Evolutionary conservation across 345 rosid genomes (phyloP), one percentile per base, ranked within the genome.

Genomic region (Citrus cavaleriei): DNA sequence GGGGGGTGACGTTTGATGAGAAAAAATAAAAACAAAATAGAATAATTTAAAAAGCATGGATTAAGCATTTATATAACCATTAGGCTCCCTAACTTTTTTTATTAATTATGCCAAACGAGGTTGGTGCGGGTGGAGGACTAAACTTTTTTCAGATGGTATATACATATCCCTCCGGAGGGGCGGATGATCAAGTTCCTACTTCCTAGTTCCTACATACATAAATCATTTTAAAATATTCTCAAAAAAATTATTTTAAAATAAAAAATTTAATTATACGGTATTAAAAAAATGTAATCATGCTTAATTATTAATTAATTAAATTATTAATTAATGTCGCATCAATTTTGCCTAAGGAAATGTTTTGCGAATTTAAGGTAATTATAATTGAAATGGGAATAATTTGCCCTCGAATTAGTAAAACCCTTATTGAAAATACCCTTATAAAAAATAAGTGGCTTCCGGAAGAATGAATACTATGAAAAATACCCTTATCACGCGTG

Each of bases 1-100:
- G 59, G 64, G 64, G 64, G 30, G 46, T 40, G 73, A 72, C 21
- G 49, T 27, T 34, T 28, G 84, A 84, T 60, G 68, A 19, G 30
- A 68, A 70, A 70, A 35, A 51, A 61, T 46, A 46, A 46, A 3
- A 40, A 40, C 46, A 40, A 40, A 40, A 10, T 40, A 40, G 2
- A 46, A 19, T 3, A 16, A 25, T 34, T 27, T 37, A 65, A 51
- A 69, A 22, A 24, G 9, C 2, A 22, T 19, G 54, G 14, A 24
- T 51, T 19, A 18, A 4, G 24, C 18, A 25, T 65, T 69, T 64
- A 38, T 1, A 37, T 32, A 51, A 9, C 5, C 14, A 28, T 35
- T 70, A 42, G 10, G 9, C 66, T 32, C 57, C 12, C 2, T 21
- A 28, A 62, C 37, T 46, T 76, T n/a, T 18, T 22, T 46, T 30